Base-by-base conservation (phyloP, 2,329 filamentous ascomycete species). In the Ambrosiella beaveri region DNA sequence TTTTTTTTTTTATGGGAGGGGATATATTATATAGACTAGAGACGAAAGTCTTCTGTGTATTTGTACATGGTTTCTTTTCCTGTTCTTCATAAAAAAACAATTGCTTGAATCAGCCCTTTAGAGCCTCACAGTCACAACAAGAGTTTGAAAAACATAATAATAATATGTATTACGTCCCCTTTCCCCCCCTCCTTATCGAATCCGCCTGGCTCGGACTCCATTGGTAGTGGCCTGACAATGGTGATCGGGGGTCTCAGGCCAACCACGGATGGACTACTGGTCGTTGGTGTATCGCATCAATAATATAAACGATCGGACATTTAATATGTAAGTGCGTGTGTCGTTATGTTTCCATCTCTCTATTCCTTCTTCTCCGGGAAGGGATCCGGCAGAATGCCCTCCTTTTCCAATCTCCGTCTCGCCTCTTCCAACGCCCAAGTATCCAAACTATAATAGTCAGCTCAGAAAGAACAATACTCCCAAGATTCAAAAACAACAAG, bases 361-460 rank as follows among this genome's bases (percentile, higher is more conserved):
- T 64, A 71, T 57, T 71, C 65, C 70, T 79, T 78, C 74, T 80
- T 78, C 70, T 82, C 77, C 60, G 79, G 72, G 58, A 73, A 71
- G 45, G 86, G 85, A 67, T 96, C 91, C 67, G 87, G 81, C 68
- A 97, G 74, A 68, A 97, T 90, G 61, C 93, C 93, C 76, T 98
- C 93, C 61, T 83, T 86, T 75, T 98, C 93, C 79, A 98, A 82
- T 75, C 93, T 81, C 75, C 93, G 81, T 68, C 93, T 81, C 57
- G 93, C 93, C 75, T 98, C 93, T 74, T 98, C 93, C 49, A 98
- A 82, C 62, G 93, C 93, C 93, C 93, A 98, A 58, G 91, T 97
- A 77, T 97, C 93, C 81, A 98, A 96, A 71, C 93, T 98, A 66
- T 2, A 47, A 54, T 15, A 47, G 27, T 56, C 27, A 56, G 27